A percentile compares a stretch with the other conserved stretches of the same genome.
Conservation (phyloP, 805 yeast genomes). For the Jamesozyma lodderae region DNA sequence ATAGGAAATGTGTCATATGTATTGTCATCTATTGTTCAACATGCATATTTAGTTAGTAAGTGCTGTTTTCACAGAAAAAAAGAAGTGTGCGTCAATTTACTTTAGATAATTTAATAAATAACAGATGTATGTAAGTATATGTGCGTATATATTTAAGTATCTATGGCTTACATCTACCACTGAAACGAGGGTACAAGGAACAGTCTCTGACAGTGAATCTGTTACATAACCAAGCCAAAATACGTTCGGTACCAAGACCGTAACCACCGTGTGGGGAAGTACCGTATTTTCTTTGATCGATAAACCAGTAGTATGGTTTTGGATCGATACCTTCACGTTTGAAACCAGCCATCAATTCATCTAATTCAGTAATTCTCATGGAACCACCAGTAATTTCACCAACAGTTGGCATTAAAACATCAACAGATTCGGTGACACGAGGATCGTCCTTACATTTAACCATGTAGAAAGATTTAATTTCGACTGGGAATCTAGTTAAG, state of each 20-base stretch:
- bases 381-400: slow-evolving; percentile 99
- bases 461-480: slow-evolving; percentile 97
- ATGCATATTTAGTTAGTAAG: no score
- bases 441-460: slow-evolving; percentile 81
- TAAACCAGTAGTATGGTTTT: slow-evolving; percentile 88
- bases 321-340: slow-evolving; percentile 84
- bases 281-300: slow-evolving; percentile 93
- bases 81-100: no score
- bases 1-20: no score
- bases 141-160: background rate
- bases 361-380: slow-evolving; percentile 82
- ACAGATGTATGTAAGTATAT: no score
- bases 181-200: slow-evolving; percentile 92
- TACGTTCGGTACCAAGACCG: slow-evolving; percentile 97
- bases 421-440: slow-evolving; percentile 96
- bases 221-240: slow-evolving; percentile 96
- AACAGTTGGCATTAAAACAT: slow-evolving; percentile 96
- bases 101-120: no score
- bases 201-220: slow-evolving; percentile 98
- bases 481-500: slow-evolving; percentile 91
- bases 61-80: no score
- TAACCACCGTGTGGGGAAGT: slow-evolving; percentile 98
- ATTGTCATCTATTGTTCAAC: no score
- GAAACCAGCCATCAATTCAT: slow-evolving; percentile 83
- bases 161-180: slow-evolving; percentile 95